Conservation (phyloP, 371 early-diverging fungal species). For the Apophysomyces sp. region DNA sequence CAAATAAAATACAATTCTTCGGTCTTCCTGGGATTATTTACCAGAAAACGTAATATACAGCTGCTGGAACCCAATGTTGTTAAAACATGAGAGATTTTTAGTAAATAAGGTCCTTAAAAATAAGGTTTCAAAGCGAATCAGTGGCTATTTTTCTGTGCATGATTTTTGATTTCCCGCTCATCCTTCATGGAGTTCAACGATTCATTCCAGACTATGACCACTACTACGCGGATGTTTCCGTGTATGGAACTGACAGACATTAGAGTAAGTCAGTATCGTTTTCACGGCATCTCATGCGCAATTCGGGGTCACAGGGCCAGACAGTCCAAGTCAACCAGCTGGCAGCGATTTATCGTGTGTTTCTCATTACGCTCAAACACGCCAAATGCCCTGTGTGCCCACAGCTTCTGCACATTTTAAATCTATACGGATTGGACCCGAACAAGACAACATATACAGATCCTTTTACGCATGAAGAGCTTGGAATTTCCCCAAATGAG, state of each 20-base stretch:
- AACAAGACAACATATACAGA: slow-evolving; percentile 19
- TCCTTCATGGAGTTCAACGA: slow-evolving; percentile 11
- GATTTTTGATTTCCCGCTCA: background rate
- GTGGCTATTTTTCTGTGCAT: background rate
- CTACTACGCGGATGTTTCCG: slow-evolving; percentile 36
- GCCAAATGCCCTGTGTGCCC: slow-evolving; percentile 35
- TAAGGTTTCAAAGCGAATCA: no score
- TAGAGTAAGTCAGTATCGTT: slow-evolving; percentile 16
- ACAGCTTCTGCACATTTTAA: slow-evolving; percentile 34
- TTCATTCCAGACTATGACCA: slow-evolving; percentile 39
- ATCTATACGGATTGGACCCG: slow-evolving; percentile 38
- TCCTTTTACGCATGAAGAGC: slow-evolving; percentile 26
- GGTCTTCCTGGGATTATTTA: no score
- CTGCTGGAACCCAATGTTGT: no score
- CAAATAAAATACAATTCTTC: no score
- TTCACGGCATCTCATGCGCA: background rate
- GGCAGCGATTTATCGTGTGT: slow-evolving; percentile 23
- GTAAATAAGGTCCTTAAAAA: no score
- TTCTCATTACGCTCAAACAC: slow-evolving; percentile 37
- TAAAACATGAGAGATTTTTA: no score
- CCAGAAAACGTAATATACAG: no score
- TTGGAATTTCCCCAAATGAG: slow-evolving; percentile 14
- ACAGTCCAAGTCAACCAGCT: slow-evolving; percentile 24
- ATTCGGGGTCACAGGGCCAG: slow-evolving; percentile 21
- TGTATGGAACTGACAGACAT: slow-evolving; percentile 25